Evolutionary conservation across 306 rosid species (phyloP).

Genomic region (Trifolium repens): DNA sequence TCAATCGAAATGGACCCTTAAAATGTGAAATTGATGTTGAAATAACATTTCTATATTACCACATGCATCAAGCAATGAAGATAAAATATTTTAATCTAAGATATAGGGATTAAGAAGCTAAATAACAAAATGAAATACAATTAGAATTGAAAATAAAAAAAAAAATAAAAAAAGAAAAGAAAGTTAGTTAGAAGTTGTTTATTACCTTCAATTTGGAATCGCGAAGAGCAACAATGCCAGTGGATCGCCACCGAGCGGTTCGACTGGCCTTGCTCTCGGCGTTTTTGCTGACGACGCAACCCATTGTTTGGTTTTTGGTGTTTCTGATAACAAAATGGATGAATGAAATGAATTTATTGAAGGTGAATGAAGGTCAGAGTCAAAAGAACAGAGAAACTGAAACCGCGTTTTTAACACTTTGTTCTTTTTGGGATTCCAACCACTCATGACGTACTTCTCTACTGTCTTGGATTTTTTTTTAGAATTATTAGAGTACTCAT

Average conservation of each 20-base stretch:
- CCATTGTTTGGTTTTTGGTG: slow-evolving; percentile 47
- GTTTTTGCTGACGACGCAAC: slow-evolving; percentile 67
- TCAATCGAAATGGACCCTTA: too few relatives aligned
- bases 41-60: background rate
- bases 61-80: background rate
- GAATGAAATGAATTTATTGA: background rate
- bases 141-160: background rate
- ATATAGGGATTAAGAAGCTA: too few relatives aligned
- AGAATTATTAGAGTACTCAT: too few relatives aligned
- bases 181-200: background rate
- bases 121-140: background rate
- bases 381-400: background rate
- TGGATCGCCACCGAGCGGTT: slow-evolving; percentile 89
- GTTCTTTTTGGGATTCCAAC: background rate
- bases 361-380: background rate
- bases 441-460: background rate
- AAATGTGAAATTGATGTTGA: too few relatives aligned
- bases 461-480: too few relatives aligned
- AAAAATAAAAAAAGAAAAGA: background rate
- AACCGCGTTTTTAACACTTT: slow-evolving; percentile 4
- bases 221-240: slow-evolving; percentile 91
- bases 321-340: background rate
- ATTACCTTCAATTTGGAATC: slow-evolving; percentile 87
- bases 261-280: slow-evolving; percentile 65
- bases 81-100: background rate